A percentile compares a stretch with the other conserved stretches of the same genome.
phyloP scores from a whole-genome alignment of 768 basidiomycete species.

The Rhizopogon vesiculosus region DNA sequence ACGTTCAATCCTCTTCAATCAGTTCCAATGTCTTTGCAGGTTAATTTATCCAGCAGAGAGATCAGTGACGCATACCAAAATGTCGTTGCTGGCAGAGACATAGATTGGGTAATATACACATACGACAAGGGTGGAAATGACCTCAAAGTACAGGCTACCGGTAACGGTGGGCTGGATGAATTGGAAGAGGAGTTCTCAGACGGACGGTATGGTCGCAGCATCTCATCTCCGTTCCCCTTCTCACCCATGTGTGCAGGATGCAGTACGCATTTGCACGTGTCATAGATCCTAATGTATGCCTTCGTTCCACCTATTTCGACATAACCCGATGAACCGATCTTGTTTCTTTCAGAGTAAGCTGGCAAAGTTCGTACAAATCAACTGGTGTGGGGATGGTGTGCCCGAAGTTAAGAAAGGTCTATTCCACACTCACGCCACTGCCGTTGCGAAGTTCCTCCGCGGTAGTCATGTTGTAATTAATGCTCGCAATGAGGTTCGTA shows the following conservation, averaged over 20 bases:
- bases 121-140: conserved; percentile 82
- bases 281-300: conserved; percentile 73
- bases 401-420: conserved; percentile 90
- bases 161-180: conserved; percentile 86
- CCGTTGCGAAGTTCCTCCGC: conserved; percentile 75
- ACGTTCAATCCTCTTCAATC: not conserved
- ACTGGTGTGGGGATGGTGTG: conserved; percentile 97
- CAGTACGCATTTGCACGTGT: conserved; percentile 92
- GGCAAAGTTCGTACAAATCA: conserved; percentile 90
- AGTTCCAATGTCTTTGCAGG: conserved; percentile 64
- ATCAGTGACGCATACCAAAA: conserved; percentile 72
- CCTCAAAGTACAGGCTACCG: conserved; percentile 81
- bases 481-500: conserved; percentile 77
- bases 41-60: conserved; percentile 73
- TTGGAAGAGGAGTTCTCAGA: conserved; percentile 94
- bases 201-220: conserved; percentile 56
- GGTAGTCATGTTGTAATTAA: conserved; percentile 84
- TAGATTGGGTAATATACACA: conserved; percentile 78
- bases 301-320: not conserved
- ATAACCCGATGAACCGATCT: not conserved
- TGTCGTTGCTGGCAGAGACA: conserved; percentile 59
- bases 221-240: conserved; percentile 5
- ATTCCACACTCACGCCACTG: conserved; percentile 81
- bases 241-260: conserved; percentile 50
- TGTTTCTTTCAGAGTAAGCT: conserved; percentile 57